These are phyloP conservation scores for Tausonia pullulans DNA, from an alignment of 1,284 basidiomycete genomes.

Conservation along the genomic window DNA sequence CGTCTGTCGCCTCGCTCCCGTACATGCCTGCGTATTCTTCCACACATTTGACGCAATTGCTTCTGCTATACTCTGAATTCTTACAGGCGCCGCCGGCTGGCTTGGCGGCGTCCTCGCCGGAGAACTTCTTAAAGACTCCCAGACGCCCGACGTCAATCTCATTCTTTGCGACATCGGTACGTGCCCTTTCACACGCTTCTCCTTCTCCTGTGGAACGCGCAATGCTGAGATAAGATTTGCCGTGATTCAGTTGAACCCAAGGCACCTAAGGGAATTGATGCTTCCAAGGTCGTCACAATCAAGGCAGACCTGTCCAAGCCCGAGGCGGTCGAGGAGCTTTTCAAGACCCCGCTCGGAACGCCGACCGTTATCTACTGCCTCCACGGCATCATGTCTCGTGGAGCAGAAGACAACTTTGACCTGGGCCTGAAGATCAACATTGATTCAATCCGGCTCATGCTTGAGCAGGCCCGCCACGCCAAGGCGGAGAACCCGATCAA, in stretches of 20 bases:
- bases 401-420: constrained; percentile 52
- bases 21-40: neutral
- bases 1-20: neutral
- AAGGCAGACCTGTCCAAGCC: constrained; percentile 44
- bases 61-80: neutral
- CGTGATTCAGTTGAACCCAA: constrained; percentile 38
- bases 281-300: constrained; percentile 31
- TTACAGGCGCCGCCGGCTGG: constrained; percentile 29
- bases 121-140: constrained; percentile 27
- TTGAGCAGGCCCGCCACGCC: constrained; percentile 41
- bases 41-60: neutral
- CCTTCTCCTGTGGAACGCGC: neutral
- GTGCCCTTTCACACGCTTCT: neutral
- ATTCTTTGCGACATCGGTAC: constrained; percentile 32
- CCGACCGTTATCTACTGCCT: constrained; percentile 42
- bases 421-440: constrained; percentile 51
- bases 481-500: constrained; percentile 32
- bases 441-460: constrained; percentile 46
- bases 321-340: constrained; percentile 37
- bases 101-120: constrained; percentile 29
- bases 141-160: constrained; percentile 29
- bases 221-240: neutral
- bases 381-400: constrained; percentile 53
- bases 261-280: constrained; percentile 35
- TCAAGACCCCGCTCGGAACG: constrained; percentile 28